Percentiles rank a stretch among this genome's conserved stretches.
Conservation (phyloP, 306 rosid genomes). For the Lagenaria siceraria region DNA sequence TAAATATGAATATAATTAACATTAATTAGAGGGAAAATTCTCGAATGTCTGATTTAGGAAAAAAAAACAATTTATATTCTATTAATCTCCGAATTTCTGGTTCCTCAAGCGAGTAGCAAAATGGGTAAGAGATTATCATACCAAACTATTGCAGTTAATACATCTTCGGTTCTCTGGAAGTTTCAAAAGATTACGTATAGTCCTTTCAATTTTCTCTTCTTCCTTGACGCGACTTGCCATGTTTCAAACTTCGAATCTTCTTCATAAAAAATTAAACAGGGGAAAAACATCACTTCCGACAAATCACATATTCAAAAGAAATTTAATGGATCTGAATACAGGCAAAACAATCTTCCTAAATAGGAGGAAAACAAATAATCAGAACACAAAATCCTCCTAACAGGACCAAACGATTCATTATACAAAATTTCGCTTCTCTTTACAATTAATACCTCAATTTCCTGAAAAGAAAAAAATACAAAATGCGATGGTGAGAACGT, state of each 20-base stretch:
- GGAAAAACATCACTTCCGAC: conserved; percentile 1
- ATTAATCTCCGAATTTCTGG: neutral
- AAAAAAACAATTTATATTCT: neutral
- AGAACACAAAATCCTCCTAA: neutral
- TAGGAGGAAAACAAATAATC: neutral
- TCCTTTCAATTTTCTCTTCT: conserved; percentile 52
- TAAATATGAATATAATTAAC: neutral
- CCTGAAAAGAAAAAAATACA: neutral
- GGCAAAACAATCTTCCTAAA: neutral
- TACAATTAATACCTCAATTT: neutral
- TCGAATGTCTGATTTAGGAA: neutral
- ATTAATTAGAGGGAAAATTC: neutral
- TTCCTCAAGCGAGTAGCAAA: neutral
- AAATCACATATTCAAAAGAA: neutral
- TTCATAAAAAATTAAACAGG: neutral
- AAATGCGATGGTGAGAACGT: neutral
- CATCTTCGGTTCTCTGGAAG: conserved; percentile 75
- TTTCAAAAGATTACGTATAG: conserved; percentile 52
- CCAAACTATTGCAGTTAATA: conserved; percentile 82
- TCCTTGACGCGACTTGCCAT: conserved; percentile 58
- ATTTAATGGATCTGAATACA: neutral
- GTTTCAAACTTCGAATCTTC: conserved; percentile 10
- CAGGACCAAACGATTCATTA: neutral
- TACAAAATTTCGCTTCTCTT: neutral
- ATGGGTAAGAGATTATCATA: conserved; percentile 15